Evolutionary conservation across 768 basidiomycete species (phyloP).

Genomic region (Leccinum aurantiacum): DNA sequence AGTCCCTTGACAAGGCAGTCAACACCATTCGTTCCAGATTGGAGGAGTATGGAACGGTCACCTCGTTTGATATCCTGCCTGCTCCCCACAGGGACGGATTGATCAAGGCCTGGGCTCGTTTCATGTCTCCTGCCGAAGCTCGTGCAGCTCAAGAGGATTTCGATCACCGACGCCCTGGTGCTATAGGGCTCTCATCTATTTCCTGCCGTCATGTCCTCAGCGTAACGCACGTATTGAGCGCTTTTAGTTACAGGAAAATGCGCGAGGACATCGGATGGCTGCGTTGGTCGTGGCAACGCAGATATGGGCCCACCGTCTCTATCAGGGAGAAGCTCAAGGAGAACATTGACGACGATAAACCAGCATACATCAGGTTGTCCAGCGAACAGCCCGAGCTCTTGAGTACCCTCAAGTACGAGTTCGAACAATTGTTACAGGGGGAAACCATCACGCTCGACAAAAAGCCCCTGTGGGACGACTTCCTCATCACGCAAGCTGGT

Average conservation of each 20-base stretch:
- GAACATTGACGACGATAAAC: slow-evolving; percentile 5
- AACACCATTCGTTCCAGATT: slow-evolving; percentile 39
- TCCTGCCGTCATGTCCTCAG: slow-evolving; percentile 55
- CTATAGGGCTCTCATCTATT: slow-evolving; percentile 47
- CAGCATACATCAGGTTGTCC: slow-evolving; percentile 46
- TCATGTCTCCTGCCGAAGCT: slow-evolving; percentile 52
- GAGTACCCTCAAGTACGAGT: slow-evolving; percentile 54
- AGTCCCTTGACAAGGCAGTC: slow-evolving; percentile 35
- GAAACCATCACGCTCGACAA: slow-evolving; percentile 54
- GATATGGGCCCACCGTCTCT: slow-evolving; percentile 31
- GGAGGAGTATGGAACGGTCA: slow-evolving; percentile 37
- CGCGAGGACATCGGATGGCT: slow-evolving; percentile 48
- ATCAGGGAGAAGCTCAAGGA: slow-evolving; percentile 27
- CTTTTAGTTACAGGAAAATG: slow-evolving; percentile 39
- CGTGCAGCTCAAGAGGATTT: slow-evolving; percentile 48
- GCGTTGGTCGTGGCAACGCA: slow-evolving; percentile 35
- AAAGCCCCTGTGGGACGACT: slow-evolving; percentile 63
- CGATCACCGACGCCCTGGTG: slow-evolving; percentile 45
- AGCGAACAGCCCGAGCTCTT: slow-evolving; percentile 52
- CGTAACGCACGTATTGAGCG: slow-evolving; percentile 45
- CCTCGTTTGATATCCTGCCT: slow-evolving; percentile 45
- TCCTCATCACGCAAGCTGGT: slow-evolving; percentile 49
- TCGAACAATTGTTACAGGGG: slow-evolving; percentile 63
- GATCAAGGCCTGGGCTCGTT: slow-evolving; percentile 57
- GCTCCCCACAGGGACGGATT: slow-evolving; percentile 51